Base-by-base conservation (phyloP, 2,329 filamentous ascomycete genomes). In the Aotearoamyces nothofagi region DNA sequence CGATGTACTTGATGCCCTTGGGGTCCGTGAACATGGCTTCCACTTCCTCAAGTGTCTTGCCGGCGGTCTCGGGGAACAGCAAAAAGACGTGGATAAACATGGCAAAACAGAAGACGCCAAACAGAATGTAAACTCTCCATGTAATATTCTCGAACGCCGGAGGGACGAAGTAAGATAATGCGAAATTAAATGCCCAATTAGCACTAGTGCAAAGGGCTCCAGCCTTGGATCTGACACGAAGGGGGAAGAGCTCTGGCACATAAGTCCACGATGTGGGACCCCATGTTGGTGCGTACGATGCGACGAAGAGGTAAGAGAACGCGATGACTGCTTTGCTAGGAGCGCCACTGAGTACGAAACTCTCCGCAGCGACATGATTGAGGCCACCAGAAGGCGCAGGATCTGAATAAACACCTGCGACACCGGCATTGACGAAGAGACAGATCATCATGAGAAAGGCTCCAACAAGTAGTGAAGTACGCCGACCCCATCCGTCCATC, bases 401-500 rank as follows among this genome's bases (percentile, higher is more conserved):
- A n/a, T n/a, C n/a, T n/a, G n/a, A n/a, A n/a, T 20, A 20, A 7
- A 20, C 19, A 7, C 8, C 19, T 20, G 7, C 55, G 7, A 65
- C 42, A 24, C 50, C 57, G 8, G 58, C 60, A 30, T 61, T 63
- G 45, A 59, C 42, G 38, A 52, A 57, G 30, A 62, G 50, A 50
- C 54, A 63, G 15, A 32, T 34, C 35, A 43, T 41, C 47, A 50
- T 49, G 6, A 47, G 30, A 22, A 43, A 36, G 9, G 27, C 66
- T 27, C 77, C 78, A 15, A 71, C 45, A n/a, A 82, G 57, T 19
- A 82, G 58, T 4, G 75, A 68, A 2, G 58, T 58, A 23, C 78
- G 78, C 38, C 80, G 78, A 26, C 81, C 81, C 71, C 76, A 81
- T 31, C 63, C 60, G 41, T 90, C 80, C 42, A 86, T 66, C 56